phyloP scores from a whole-genome alignment of 176 grass and related monocot genomes.

The Cenchrus purpureus region DNA sequence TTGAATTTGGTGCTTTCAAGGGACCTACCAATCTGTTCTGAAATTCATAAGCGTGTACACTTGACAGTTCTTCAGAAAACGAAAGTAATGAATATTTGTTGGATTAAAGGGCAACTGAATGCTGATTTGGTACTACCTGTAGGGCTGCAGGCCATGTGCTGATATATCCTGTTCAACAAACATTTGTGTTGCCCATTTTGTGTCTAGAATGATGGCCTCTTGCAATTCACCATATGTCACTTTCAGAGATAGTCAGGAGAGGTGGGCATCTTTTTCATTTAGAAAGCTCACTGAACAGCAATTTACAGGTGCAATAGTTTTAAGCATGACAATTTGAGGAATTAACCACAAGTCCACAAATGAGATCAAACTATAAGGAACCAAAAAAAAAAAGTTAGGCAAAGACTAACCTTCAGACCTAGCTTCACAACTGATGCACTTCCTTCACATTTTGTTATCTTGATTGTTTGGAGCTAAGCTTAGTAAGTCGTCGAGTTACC shows the following conservation, averaged over 20 bases:
- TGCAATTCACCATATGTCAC: neutral
- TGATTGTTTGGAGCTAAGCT: neutral
- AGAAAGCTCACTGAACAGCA: neutral
- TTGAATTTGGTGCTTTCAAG: neutral
- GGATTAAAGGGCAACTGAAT: neutral
- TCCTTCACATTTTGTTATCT: constrained; percentile 14
- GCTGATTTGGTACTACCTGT: neutral
- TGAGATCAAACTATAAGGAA: neutral
- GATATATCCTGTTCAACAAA: neutral
- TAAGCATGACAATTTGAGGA: neutral
- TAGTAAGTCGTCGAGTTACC: neutral
- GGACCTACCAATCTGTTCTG: neutral
- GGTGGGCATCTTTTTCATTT: neutral
- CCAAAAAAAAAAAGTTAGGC: neutral
- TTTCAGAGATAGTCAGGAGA: neutral
- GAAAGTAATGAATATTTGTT: neutral
- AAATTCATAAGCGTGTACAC: neutral
- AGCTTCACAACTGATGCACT: neutral
- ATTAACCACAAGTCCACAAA: neutral
- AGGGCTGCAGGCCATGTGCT: neutral
- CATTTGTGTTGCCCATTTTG: neutral
- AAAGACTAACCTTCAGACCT: neutral
- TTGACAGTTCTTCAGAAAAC: neutral
- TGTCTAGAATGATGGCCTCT: neutral
- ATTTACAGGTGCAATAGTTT: neutral